phyloP scores from a whole-genome alignment of 2,329 filamentous ascomycete species.

The Colletotrichum tanaceti region DNA sequence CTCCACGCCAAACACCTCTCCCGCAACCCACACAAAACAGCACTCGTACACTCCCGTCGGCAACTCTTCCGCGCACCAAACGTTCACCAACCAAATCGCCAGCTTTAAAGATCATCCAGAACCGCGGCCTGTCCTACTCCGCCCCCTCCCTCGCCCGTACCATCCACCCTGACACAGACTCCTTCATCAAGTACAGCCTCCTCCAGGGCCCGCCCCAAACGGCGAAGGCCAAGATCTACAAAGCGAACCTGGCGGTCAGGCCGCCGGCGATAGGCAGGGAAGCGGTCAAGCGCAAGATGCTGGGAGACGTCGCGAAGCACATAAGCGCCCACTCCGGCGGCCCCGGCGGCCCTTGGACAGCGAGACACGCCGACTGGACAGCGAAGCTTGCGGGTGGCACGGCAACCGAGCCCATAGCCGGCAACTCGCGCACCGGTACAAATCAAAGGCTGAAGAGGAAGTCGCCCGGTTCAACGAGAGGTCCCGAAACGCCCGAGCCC shows the following conservation, averaged over 20 bases:
- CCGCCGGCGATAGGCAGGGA: background rate
- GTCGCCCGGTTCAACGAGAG: too few species aligned
- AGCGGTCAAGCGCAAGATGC: background rate
- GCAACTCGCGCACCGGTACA: background rate
- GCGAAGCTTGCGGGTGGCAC: background rate
- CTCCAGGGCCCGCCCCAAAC: background rate
- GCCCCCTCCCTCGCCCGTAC: background rate
- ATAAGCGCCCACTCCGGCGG: background rate
- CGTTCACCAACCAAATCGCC: background rate
- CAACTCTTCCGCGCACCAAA: too few species aligned
- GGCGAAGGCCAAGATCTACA: background rate
- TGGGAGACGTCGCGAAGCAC: background rate
- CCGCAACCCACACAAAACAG: background rate
- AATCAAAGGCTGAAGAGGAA: background rate
- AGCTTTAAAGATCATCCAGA: background rate
- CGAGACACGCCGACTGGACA: background rate
- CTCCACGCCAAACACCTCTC: too few species aligned
- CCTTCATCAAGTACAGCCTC: slow-evolving; percentile 6
- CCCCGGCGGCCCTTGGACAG: background rate
- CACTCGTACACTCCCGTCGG: background rate
- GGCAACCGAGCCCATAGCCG: background rate
- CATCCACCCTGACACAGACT: slow-evolving; percentile 1
- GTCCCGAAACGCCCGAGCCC: background rate
- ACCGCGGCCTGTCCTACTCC: slow-evolving; percentile 45
- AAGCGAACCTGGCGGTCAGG: background rate